A percentile compares a stretch with the other conserved stretches of the same genome.
These are phyloP conservation scores for Saccharomyces hybrid DNA, from an alignment of 1,139 yeast species.

Conservation along the genomic window DNA sequence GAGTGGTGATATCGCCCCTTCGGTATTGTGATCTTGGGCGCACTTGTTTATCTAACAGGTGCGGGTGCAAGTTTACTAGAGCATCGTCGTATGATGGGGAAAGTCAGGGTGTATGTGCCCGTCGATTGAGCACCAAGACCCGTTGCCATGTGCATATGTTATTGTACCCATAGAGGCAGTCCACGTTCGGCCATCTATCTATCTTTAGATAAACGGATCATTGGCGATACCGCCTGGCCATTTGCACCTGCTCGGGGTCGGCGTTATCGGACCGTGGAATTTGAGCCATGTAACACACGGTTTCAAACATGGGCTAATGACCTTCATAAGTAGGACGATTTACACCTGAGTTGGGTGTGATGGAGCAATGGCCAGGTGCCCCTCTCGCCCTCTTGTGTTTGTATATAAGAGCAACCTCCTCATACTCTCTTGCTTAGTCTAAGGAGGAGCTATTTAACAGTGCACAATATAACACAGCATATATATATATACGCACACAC, in stretches of 20 bases:
- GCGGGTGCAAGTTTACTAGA: neutral
- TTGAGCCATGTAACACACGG: neutral
- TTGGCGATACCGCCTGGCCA: neutral
- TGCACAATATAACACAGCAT: neutral
- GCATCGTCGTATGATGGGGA: neutral
- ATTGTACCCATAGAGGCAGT: neutral
- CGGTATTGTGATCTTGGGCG: neutral
- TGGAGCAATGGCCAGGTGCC: neutral
- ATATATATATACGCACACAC: neutral
- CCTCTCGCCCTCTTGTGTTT: neutral
- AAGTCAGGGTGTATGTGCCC: neutral
- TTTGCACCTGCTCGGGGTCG: conserved; percentile 1
- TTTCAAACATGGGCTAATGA: neutral
- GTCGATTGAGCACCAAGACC: neutral
- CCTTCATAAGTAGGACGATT: neutral
- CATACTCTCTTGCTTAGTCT: neutral
- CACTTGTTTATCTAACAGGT: neutral
- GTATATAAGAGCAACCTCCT: neutral
- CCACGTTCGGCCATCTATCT: neutral
- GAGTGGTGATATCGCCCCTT: neutral
- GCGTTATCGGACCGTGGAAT: neutral
- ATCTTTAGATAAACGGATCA: neutral
- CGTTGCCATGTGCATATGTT: neutral
- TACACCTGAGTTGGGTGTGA: neutral
- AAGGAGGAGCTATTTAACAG: neutral